Percentiles rank a stretch among this genome's conserved stretches.
Conservation (phyloP, 1,284 basidiomycete genomes). For the Tilletia caries region DNA sequence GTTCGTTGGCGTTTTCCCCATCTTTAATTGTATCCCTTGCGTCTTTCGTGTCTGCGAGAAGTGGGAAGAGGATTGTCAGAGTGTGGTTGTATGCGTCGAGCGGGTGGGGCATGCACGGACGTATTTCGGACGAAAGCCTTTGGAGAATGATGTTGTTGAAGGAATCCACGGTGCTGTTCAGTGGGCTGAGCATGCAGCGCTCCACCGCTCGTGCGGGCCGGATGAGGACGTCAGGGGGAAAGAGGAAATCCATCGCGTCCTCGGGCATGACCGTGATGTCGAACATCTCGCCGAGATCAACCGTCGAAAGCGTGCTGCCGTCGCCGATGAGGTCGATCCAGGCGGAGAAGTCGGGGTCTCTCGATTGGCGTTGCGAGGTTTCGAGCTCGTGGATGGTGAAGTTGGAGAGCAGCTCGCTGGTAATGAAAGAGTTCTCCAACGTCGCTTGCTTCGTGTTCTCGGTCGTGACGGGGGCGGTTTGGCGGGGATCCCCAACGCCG, state of each 20-base stretch:
- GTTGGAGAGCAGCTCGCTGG: background rate
- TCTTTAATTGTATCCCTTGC: background rate
- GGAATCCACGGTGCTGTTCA: background rate
- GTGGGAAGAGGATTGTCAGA: background rate
- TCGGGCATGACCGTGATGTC: background rate
- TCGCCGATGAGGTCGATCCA: background rate
- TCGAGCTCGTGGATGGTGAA: background rate
- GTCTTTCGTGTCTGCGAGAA: background rate
- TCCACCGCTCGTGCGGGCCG: background rate
- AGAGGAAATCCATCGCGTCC: background rate
- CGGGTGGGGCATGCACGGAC: too few relatives aligned
- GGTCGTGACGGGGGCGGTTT: background rate
- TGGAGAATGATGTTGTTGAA: background rate
- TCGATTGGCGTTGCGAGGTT: background rate
- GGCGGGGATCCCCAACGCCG: background rate
- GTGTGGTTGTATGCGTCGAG: background rate
- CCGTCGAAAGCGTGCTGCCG: background rate
- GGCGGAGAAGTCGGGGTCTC: background rate
- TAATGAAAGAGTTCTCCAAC: background rate
- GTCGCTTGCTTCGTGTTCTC: background rate
- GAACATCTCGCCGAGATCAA: background rate
- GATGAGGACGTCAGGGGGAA: background rate
- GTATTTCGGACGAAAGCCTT: too few relatives aligned
- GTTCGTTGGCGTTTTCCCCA: background rate
- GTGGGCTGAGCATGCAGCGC: background rate